phyloP scores from a whole-genome alignment of 108 stramenopile species.

The Cyclotella choctawhatcheeana region DNA sequence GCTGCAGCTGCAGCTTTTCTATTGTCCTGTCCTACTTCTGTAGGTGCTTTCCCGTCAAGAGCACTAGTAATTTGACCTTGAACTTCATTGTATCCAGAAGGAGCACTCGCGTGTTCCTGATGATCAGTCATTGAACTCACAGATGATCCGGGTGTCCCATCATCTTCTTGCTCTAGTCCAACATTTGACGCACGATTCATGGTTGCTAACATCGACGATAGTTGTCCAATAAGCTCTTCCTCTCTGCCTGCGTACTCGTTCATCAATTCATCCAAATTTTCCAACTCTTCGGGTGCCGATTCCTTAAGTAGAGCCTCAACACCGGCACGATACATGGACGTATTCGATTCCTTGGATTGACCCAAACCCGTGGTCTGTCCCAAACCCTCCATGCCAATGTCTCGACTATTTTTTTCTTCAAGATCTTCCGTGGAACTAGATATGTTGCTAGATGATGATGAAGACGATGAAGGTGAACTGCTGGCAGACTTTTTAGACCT shows the following conservation, averaged over 20 bases:
- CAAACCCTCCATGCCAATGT: neutral
- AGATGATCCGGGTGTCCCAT: neutral
- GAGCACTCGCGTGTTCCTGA: neutral
- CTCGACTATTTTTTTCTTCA: conserved; percentile 12
- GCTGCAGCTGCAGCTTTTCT: conserved; percentile 2
- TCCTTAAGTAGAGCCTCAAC: conserved; percentile 60
- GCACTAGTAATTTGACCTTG: conserved; percentile 1
- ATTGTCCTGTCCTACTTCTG: neutral
- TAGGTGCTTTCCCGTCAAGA: neutral
- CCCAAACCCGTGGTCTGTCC: neutral
- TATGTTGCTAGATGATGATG: conserved; percentile 10
- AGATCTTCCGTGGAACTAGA: conserved; percentile 24
- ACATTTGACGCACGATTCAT: conserved; percentile 7
- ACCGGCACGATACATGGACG: conserved; percentile 44
- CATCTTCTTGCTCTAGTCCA: neutral
- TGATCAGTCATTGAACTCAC: neutral
- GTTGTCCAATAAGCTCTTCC: conserved; percentile 57
- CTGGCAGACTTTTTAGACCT: neutral
- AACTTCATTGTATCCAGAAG: neutral
- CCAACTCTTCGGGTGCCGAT: conserved; percentile 60
- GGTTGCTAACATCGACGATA: conserved; percentile 58
- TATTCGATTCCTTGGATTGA: neutral
- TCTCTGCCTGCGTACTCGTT: conserved; percentile 66
- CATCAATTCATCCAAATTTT: conserved; percentile 71
- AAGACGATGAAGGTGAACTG: neutral